phyloP scores from a whole-genome alignment of 2,329 filamentous ascomycete species.

The Penicillium vulpinum region DNA sequence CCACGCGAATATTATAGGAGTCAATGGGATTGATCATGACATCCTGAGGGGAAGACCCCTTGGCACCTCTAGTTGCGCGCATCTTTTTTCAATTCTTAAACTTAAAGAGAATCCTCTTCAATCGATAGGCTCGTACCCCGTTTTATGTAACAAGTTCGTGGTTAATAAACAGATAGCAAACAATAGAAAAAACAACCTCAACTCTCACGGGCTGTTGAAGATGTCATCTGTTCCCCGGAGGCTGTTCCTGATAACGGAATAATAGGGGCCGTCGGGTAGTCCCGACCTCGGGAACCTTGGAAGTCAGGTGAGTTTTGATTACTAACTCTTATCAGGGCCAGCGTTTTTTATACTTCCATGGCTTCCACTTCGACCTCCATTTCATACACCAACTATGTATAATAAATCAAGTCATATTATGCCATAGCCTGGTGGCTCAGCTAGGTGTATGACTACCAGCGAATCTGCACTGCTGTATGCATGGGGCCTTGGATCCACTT shows the following conservation, averaged over 20 bases:
- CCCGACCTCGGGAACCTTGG: neutral
- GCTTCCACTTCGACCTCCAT: too few relatives aligned
- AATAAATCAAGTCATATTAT: too few relatives aligned
- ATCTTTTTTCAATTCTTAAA: slow-evolving; percentile 6
- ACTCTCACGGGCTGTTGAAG: neutral
- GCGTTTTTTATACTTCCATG: too few relatives aligned
- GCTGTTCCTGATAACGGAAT: neutral
- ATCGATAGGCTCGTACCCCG: neutral
- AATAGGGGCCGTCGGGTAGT: neutral
- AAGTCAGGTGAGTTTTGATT: neutral
- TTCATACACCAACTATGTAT: too few relatives aligned
- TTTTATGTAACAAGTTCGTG: neutral
- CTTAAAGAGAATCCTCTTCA: neutral
- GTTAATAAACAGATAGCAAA: too few relatives aligned
- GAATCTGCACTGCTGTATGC: too few relatives aligned
- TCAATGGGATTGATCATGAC: slow-evolving; percentile 28
- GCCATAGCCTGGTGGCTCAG: too few relatives aligned
- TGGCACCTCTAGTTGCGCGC: slow-evolving; percentile 10
- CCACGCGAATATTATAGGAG: slow-evolving; percentile 34
- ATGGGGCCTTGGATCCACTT: too few relatives aligned
- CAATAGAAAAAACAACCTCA: neutral
- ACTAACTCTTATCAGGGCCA: neutral
- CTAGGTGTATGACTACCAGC: too few relatives aligned
- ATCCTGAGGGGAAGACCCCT: slow-evolving; percentile 10
- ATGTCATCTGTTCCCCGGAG: too few relatives aligned